phyloP scores from a whole-genome alignment of 148 eudicot genomes.

The Vaccinium darrowii region DNA sequence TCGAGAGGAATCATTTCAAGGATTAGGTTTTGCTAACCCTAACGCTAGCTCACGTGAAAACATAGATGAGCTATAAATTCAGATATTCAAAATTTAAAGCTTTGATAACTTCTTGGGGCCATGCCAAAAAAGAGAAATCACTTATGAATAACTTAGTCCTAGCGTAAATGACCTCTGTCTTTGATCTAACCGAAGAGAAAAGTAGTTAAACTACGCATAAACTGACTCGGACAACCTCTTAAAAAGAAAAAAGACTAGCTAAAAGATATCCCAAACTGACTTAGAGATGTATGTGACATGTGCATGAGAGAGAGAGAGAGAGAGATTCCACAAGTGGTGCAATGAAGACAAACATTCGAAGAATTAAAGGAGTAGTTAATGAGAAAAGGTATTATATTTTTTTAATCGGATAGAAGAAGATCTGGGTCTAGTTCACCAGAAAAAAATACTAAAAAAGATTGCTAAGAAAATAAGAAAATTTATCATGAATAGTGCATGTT shows the following conservation, averaged over 20 bases:
- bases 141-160: too few relatives aligned
- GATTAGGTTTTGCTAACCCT: constrained; percentile 14
- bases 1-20: constrained; percentile 15
- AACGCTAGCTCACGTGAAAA: too few relatives aligned
- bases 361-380: constrained; percentile 22
- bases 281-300: constrained; percentile 13
- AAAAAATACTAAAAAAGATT: too few relatives aligned
- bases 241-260: constrained; percentile 9
- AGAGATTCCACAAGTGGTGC: neutral
- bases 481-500: constrained; percentile 1
- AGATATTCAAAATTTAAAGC: too few relatives aligned
- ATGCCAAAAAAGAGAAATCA: too few relatives aligned
- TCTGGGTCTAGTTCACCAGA: too few relatives aligned
- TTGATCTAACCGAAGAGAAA: too few relatives aligned
- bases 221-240: too few relatives aligned
- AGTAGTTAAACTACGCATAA: too few relatives aligned
- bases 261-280: constrained; percentile 23
- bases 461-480: constrained; percentile 13
- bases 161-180: too few relatives aligned
- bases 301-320: constrained; percentile 19
- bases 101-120: too few relatives aligned
- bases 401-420: constrained; percentile 3
- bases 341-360: constrained; percentile 34
- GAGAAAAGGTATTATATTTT: constrained; percentile 3
- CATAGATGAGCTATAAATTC: too few relatives aligned